phyloP scores from a whole-genome alignment of 768 basidiomycete genomes.

The Chlorophyllum brunneum region DNA sequence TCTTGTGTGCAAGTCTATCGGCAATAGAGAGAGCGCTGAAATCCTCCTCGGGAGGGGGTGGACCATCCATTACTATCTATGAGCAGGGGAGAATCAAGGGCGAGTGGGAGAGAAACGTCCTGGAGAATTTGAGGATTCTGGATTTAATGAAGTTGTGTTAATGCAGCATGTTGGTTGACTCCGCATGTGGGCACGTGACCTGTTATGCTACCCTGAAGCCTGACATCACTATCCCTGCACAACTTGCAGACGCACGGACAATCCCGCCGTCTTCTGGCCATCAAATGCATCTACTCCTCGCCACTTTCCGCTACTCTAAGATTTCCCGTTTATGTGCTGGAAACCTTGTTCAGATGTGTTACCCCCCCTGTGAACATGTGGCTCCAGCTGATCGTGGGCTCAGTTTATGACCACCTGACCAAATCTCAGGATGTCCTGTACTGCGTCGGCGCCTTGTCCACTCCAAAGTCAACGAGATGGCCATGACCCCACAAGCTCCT shows the following conservation, averaged over 20 bases:
- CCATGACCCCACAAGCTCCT: neutral
- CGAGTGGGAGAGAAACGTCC: constrained; percentile 8
- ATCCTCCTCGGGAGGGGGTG: constrained; percentile 91
- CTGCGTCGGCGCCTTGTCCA: too few relatives aligned
- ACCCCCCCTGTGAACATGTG: too few relatives aligned
- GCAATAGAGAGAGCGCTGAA: constrained; percentile 74
- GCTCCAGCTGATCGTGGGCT: too few relatives aligned
- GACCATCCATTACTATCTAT: constrained; percentile 71
- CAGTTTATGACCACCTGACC: too few relatives aligned
- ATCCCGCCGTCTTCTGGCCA: too few relatives aligned
- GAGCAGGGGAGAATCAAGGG: constrained; percentile 14
- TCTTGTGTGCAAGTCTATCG: constrained; percentile 89
- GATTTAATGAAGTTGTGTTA: neutral
- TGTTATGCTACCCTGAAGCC: constrained; percentile 3
- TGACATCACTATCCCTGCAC: neutral
- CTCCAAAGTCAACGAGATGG: neutral
- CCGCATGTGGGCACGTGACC: constrained; percentile 12
- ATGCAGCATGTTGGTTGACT: constrained; percentile 7
- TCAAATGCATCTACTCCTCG: too few relatives aligned
- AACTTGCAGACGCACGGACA: neutral
- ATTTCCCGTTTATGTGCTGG: too few relatives aligned
- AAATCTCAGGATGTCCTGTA: too few relatives aligned
- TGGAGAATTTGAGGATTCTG: neutral
- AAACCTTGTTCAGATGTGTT: too few relatives aligned
- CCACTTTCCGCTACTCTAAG: too few relatives aligned